Base-by-base conservation (phyloP, 2,329 filamentous ascomycete species). In the Aspergillus piperis region DNA sequence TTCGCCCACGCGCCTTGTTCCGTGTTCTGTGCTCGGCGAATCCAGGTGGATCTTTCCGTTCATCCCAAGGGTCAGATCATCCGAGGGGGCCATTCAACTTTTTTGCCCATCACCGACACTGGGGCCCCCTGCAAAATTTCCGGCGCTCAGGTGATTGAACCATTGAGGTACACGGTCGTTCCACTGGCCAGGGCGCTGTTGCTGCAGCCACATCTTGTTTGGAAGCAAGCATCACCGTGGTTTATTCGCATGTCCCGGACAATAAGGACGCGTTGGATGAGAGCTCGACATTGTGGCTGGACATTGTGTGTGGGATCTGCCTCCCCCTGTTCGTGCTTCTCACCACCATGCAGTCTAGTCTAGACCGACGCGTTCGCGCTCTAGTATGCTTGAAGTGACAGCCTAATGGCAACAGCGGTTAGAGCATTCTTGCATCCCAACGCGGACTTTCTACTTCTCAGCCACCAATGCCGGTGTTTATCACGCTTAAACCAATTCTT, bases 121-220 rank as follows among this genome's bases (percentile, higher is more conserved):
- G 36, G 55, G 17, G 42, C 11, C 32, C 32, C 48, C 41, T 55
- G 32, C 59, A 63, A 65, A 67, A 61, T 61, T 58, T 62, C 62
- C 60, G 65, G 54, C 36, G 47, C 55, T 64, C 61, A 66, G 62
- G 56, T 66, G 62, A 66, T 57, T 57, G 49, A 59, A 36, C 41
- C 41, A 44, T n/a, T 57, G 58, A 55, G 59, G 59, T 56, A 62
- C 41, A 11, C 61, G 57, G 56, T 61, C 59, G 60, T 66, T 58
- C 60, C 62, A 64, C 56, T 54, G 42, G 42, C 50, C 58, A 65
- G 57, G 51, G 51, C 44, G 53, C 57, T 57, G 60, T 48, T 57
- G 64, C 68, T 70, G 66, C 71, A 67, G 68, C 70, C 70, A 72
- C 70, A 72, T 69, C 68, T 66, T 64, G 63, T 62, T 68, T 54